Base-by-base conservation (phyloP, 352 stramenopile genomes). In the Chloridella minuta region DNA sequence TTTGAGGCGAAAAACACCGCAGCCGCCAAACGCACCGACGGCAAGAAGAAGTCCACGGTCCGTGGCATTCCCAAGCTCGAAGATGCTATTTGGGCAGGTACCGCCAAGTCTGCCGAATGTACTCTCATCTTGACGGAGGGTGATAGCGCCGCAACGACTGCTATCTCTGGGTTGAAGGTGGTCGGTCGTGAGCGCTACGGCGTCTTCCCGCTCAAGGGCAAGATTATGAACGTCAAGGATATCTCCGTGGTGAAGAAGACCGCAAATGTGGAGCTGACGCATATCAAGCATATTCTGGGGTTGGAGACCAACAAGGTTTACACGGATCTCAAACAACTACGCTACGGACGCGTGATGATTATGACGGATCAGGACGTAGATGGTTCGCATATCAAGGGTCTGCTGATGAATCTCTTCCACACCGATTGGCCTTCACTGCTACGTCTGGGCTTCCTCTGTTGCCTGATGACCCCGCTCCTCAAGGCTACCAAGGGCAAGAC, bases 301-400 rank as follows among this genome's bases (percentile, higher is more conserved):
- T 90, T 98, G 27, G 96, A 97, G 89, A 96, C 96, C 87, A 93
- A 95, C 0, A 93, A 97, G 52, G 93, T 90, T 86, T 98, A 98
- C 89, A 89, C 85, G 2, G 88, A 89, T 28, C 86, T 87, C 21
- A 89, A 89, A 23, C 51, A 83, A 23, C 88, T 95, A 18, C 93
- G 96, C 2, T 99, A 99, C 88, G 95, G 96, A 0, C 93, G 97
- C 86, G 89, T 99, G 25, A 98, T 99, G 94, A 95, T 99, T 87
- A 99, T 99, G 96, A 94, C 95, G 80, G 96, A 99, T 93, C 96
- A 99, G 88, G 96, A 99, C 92, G 92, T 96, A 87, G 95, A 98
- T 91, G 96, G 95, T n/a, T 97, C 91, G 25, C 96, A 99, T 89
- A 99, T 99, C 89, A 98, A 98, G 90, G 96, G 96, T 23, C 90